Conservation (phyloP, 768 basidiomycete genomes). For the Termitomyces sp. region DNA sequence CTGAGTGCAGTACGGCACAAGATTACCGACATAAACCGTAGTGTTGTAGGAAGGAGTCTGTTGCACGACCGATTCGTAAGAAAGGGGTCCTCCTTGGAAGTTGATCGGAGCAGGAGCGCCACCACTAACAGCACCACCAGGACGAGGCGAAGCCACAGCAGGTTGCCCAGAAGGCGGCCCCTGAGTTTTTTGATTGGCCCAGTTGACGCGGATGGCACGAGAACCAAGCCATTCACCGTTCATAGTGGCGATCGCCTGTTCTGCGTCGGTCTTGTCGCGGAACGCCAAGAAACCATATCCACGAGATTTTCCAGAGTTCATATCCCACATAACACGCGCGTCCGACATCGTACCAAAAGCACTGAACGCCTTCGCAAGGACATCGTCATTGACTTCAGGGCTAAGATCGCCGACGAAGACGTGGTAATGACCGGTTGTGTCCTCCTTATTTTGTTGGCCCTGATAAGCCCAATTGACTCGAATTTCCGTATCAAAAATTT, state of each 20-base stretch:
- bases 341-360: conserved; percentile 97
- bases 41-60: conserved; percentile 94
- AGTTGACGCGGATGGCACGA: conserved; percentile 97
- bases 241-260: conserved; percentile 99
- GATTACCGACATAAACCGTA: conserved; percentile 97
- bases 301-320: conserved; percentile 98
- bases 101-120: conserved; percentile 84
- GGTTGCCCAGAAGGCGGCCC: conserved; percentile 34
- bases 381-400: conserved; percentile 97
- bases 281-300: conserved; percentile 99
- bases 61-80: conserved; percentile 88
- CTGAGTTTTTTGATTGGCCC: conserved; percentile 99
- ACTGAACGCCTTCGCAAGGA: conserved; percentile 92
- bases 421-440: conserved; percentile 95
- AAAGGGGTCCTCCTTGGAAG: conserved; percentile 83
- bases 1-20: conserved; percentile 95
- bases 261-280: conserved; percentile 98
- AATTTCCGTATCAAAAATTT: conserved; percentile 99
- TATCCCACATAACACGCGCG: conserved; percentile 99
- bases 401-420: conserved; percentile 99
- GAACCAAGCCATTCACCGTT: conserved; percentile 99
- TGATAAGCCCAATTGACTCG: conserved; percentile 99
- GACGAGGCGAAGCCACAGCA: conserved; percentile 31
- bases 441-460: conserved; percentile 97
- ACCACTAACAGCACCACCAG: conserved; percentile 38